Evolutionary conservation across 495 filamentous ascomycete genomes (phyloP).

Genomic region (Penicillium subrubescens): DNA sequence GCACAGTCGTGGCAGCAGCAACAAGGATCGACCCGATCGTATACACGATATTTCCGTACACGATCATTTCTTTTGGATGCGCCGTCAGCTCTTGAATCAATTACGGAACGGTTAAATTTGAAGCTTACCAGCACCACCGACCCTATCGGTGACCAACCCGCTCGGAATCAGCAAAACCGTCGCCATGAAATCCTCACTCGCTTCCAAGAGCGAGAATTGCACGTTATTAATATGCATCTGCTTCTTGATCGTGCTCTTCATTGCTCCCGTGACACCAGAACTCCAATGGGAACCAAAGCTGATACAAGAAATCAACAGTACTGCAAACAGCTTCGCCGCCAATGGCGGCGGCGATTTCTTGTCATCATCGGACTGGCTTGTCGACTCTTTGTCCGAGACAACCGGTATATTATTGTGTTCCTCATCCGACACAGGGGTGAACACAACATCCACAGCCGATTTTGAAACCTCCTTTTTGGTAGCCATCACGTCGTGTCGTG

Average conservation of each 20-base stretch:
- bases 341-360: slow-evolving; percentile 36
- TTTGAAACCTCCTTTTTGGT: slow-evolving; percentile 13
- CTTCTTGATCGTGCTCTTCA: slow-evolving; percentile 51
- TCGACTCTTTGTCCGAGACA: not conserved
- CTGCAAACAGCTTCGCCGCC: slow-evolving; percentile 34
- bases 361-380: slow-evolving; percentile 12
- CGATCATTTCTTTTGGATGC: slow-evolving; percentile 38
- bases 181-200: slow-evolving; percentile 51
- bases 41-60: slow-evolving; percentile 48
- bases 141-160: slow-evolving; percentile 46
- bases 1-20: slow-evolving; percentile 42
- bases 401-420: not conserved
- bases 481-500: slow-evolving; percentile 10
- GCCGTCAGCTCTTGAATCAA: not conserved
- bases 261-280: slow-evolving; percentile 44
- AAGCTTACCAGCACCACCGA: slow-evolving; percentile 44
- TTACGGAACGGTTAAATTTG: too few species aligned
- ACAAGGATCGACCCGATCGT: slow-evolving; percentile 50
- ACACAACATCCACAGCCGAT: slow-evolving; percentile 14
- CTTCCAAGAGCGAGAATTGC: slow-evolving; percentile 46
- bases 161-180: slow-evolving; percentile 45
- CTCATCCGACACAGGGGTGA: not conserved
- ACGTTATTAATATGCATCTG: slow-evolving; percentile 44
- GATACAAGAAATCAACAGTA: slow-evolving; percentile 44
- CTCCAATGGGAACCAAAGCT: slow-evolving; percentile 49